Percentiles rank a stretch among this genome's conserved stretches.
Conservation (phyloP, 805 yeast species). For the Starmerella floricola region DNA sequence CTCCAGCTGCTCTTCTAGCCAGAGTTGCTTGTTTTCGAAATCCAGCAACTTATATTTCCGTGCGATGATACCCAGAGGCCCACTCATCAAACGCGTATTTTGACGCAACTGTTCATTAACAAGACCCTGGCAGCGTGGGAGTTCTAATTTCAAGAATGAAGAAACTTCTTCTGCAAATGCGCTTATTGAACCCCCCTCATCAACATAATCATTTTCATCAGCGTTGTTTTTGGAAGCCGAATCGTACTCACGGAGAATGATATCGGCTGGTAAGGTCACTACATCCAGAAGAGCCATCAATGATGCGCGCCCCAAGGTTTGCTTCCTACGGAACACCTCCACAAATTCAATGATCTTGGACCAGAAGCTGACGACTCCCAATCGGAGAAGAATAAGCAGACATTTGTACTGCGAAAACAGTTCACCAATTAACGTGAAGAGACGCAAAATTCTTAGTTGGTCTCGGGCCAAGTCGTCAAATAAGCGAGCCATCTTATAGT, state of each 20-base stretch:
- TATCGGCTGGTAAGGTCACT: conserved; percentile 1
- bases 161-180: not conserved
- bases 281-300: not conserved
- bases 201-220: not conserved
- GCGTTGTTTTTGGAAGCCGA: not conserved
- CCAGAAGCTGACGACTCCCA: not conserved
- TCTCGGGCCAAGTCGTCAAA: not conserved
- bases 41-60: conserved; percentile 81
- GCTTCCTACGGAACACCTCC: not conserved
- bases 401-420: not conserved
- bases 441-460: not conserved
- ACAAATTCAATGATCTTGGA: not conserved
- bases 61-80: conserved; percentile 83
- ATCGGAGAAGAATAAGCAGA: not conserved
- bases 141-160: not conserved
- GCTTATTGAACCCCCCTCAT: not conserved
- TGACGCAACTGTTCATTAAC: not conserved
- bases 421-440: not conserved
- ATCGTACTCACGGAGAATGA: not conserved
- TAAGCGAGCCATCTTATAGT: too few species aligned
- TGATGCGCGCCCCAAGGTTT: not conserved
- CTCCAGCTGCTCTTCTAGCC: conserved; percentile 56
- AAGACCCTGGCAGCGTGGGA: not conserved
- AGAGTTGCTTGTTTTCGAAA: conserved; percentile 84
- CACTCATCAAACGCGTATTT: conserved; percentile 27